Base-by-base conservation (phyloP, 2,329 filamentous ascomycete species). In the Coniella lustricola region DNA sequence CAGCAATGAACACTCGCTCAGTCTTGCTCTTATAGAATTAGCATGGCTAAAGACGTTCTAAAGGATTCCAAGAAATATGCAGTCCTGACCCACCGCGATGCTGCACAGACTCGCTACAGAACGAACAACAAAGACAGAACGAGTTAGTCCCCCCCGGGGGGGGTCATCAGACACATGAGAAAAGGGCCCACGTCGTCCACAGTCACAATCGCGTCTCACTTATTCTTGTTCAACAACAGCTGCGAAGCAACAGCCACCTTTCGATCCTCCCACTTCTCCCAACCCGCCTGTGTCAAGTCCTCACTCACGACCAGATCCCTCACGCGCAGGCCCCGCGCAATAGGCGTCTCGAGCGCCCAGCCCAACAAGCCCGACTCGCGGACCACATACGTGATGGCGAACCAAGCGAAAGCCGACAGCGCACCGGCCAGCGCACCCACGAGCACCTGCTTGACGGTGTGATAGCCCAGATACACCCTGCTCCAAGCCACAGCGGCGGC, bases 401-500 rank as follows among this genome's bases (percentile, higher is more conserved):
- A 98, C 93, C 93, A 98, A 1, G 70, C 75, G 2, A 87, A 59
- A 0, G 87, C 90, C 58, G 84, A 88, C 1, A 79, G 60, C 1
- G 77, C 70, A 0, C 93, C 93, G 1, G 87, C 87, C 9, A 67
- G 69, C 56, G 76, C 81, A 2, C 93, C 93, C 1, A 85, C 87
- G n/a, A 89, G 60, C 9, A 98, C 93, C 70, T 98, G 93, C 60
- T 76, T 83, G 33, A 80, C 75, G 1, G 91, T 96, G 67, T 98
- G 93, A 63, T 98, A 98, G 64, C 84, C 89, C 53, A 98, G 72
- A 63, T 98, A 98, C 38, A 95, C 78, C 47, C 93, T 77, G 60
- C 90, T 95, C 66, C 79, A 81, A 17, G 90, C 87, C 5, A 96
- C 89, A 8, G 77, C 70, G 1, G 69, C 77, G 1, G 87, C 87